Evolutionary conservation across 176 grass and related monocot genomes (phyloP).

Genomic region (Oryza longistaminata): DNA sequence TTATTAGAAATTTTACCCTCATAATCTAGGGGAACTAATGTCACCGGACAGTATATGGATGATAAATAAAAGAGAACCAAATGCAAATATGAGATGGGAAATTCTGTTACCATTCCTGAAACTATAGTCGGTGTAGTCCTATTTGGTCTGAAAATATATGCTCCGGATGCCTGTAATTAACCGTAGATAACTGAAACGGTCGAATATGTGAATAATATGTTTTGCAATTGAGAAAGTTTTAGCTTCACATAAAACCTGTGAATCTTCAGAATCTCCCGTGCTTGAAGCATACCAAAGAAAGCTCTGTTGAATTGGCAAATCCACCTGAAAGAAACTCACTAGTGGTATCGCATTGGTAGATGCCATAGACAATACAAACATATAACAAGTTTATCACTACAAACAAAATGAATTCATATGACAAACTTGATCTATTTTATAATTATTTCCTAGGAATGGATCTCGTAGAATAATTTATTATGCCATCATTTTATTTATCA

Average conservation of each 20-base stretch:
- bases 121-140: slow-evolving; percentile 51
- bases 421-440: background rate
- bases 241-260: slow-evolving; percentile 55
- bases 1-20: slow-evolving; percentile 5
- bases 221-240: slow-evolving; percentile 7
- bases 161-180: slow-evolving; percentile 74
- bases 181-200: slow-evolving; percentile 10
- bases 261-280: slow-evolving; percentile 54
- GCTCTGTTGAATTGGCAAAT: slow-evolving; percentile 72
- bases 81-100: background rate
- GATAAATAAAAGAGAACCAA: background rate
- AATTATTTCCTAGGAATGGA: background rate
- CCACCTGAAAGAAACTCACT: slow-evolving; percentile 50
- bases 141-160: slow-evolving; percentile 91
- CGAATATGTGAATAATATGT: slow-evolving; percentile 15
- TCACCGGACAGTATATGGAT: background rate
- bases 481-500: background rate
- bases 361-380: background rate
- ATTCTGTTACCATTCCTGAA: slow-evolving; percentile 67
- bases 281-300: slow-evolving; percentile 84
- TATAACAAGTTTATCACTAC: background rate
- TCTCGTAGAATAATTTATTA: background rate
- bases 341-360: background rate
- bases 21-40: background rate
- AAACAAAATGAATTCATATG: background rate